Base-by-base conservation (phyloP, 768 basidiomycete species). In the Podaxis pistillaris region DNA sequence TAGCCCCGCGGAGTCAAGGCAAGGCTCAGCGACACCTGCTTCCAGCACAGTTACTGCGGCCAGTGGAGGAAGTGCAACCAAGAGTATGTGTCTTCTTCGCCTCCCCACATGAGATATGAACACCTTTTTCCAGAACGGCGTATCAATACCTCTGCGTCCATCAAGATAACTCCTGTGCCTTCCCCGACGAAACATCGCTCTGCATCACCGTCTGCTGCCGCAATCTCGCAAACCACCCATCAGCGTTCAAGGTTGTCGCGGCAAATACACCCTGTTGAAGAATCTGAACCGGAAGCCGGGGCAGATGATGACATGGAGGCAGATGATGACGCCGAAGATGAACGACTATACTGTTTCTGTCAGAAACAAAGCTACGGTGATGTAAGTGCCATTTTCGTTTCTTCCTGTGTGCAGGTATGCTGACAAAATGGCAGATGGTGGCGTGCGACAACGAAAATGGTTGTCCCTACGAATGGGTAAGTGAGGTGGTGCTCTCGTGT, bases 391-490 rank as follows among this genome's bases (percentile, higher is more conserved):
- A 58, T 44, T 44, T 26, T 30, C 4, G 11, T 33, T 2, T 22
- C 41, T 59, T 9, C 4, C 15, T 37, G 2, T 3, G 7, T 24
- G 8, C 47, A 22, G 46, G 33, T 12, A 22, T 64, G 40, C 55
- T 56, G 3, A 63, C 37, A 9, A 17, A 15, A 64, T 22, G 15
- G 17, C 58, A 83, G 84, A 90, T 90, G 88, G 87, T 90, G 68
- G 87, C 84, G 4, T 90, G 88, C 68, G 88, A 90, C 69, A 86
- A 87, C 67, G 82, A 86, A 65, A 76, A 75, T n/a, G 75, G 77
- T 17, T 90, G 88, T 74, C 82, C 80, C 3, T 86, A 82, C 69
- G 86, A 90, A 86, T 90, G 88, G 87, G 87, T 87, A 62, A 63
- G 83, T 73, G 13, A 19, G 51, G 51, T 28, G 57, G n/a, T 65